These are phyloP conservation scores for Microbotryum intermedium DNA, from an alignment of 1,284 basidiomycete genomes.

Conservation along the genomic window DNA sequence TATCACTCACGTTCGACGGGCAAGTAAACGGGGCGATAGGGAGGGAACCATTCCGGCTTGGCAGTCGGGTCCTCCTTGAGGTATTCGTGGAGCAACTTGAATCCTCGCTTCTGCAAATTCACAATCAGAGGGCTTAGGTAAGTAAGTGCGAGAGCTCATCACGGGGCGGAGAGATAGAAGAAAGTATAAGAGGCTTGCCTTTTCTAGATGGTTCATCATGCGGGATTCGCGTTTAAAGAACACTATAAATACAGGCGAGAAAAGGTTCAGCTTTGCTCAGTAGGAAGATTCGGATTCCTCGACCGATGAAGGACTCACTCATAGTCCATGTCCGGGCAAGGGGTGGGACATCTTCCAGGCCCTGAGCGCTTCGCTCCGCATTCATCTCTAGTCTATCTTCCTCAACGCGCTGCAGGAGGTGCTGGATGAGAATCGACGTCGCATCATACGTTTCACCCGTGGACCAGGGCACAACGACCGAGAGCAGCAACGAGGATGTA, in stretches of 20 bases:
- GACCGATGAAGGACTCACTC: background rate
- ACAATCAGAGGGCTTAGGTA: background rate
- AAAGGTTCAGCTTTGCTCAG: background rate
- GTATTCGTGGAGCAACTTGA: conserved; percentile 23
- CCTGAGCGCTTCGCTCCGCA: background rate
- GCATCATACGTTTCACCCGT: conserved; percentile 21
- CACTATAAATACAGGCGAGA: background rate
- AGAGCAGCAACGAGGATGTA: conserved; percentile 4
- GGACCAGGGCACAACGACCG: conserved; percentile 22
- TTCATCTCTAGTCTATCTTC: conserved; percentile 10
- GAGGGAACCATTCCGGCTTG: conserved; percentile 13
- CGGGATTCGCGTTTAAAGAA: conserved; percentile 27
- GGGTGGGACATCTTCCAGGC: conserved; percentile 1
- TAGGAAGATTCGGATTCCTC: no score
- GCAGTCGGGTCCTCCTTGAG: conserved; percentile 16
- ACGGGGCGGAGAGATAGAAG: no score
- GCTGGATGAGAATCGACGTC: conserved; percentile 14
- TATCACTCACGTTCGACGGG: conserved; percentile 4
- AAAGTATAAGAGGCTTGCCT: no score
- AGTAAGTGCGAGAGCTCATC: no score
- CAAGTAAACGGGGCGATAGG: conserved; percentile 14
- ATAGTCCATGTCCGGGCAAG: conserved; percentile 19
- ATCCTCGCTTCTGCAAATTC: conserved; percentile 21
- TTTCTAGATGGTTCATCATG: conserved; percentile 13
- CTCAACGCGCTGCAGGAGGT: conserved; percentile 11